Evolutionary conservation across 2,329 filamentous ascomycete genomes (phyloP), one percentile per base, ranked within the genome.

Genomic region (Aureobasidium namibiae): DNA sequence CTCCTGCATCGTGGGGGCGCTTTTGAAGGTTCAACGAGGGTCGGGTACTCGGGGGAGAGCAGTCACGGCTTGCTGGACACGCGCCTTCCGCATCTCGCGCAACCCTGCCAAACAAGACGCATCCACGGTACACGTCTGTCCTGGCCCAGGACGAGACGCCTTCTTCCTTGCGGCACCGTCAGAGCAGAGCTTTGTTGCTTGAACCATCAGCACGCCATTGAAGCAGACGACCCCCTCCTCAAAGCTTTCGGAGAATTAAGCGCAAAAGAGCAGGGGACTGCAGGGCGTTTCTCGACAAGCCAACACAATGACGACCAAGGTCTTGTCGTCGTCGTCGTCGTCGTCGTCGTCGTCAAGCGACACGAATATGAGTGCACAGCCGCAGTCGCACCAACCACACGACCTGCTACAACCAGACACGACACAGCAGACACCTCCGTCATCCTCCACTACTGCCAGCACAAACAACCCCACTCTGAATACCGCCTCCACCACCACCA

Each of bases 161-260:
- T 48, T 4, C 21, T 48, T 9, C 9, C n/a, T n/a, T 48, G 14
- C 14, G 14, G 26, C 21, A 16, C 16, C 26, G 45, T 38, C 46
- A 52, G 48, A 52, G 33, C 48, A 52, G 48, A 52, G 48, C 33
- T 39, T 52, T 52, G 48, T 39, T 29, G 41, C 23, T n/a, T 14
- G 38, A 26, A 21, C 11, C 29, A 52, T 52, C 48, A 26, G 14
- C 48, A 24, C 39, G 42, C 31, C 24, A 60, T 52, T 54, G 56
- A 38, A 23, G 38, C 38, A 41, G 45, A 48, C 42, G 42, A 41
- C 29, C 26, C 26, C 26, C n/a, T n/a, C n/a, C n/a, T n/a, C n/a
- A n/a, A 46, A 53, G 48, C 29, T 34, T 52, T 52, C 46, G 46
- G 48, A 18, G 34, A 61, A 61, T 48, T 60, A 50, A 29, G 26